Conservation (phyloP, 108 stramenopile species). For the Aurantiochytrium sp. region DNA sequence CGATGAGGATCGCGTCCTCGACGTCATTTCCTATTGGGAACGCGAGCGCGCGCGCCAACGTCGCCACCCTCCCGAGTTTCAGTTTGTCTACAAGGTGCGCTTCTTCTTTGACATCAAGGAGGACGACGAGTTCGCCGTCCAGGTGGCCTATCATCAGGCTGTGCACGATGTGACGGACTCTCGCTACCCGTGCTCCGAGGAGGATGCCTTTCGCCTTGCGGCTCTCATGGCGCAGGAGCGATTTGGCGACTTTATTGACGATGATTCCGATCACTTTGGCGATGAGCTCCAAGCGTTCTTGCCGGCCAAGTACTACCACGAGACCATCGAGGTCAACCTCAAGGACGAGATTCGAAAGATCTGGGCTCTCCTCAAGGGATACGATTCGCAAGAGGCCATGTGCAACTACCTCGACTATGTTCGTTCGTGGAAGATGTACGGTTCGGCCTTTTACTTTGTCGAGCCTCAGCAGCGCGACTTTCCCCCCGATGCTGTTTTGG, state of each 20-base stretch:
- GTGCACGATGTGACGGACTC: slow-evolving; percentile 30
- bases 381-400: not conserved
- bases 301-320: slow-evolving; percentile 12
- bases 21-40: slow-evolving; percentile 36
- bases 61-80: not conserved
- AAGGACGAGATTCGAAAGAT: slow-evolving; percentile 23
- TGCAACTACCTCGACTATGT: slow-evolving; percentile 27
- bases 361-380: slow-evolving; percentile 27
- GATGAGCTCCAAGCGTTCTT: not conserved
- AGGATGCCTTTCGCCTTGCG: slow-evolving; percentile 25
- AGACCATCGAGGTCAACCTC: slow-evolving; percentile 10
- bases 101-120: slow-evolving; percentile 28
- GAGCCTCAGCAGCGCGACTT: slow-evolving; percentile 27
- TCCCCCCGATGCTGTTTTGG: slow-evolving; percentile 31
- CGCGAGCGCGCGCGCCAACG: slow-evolving; percentile 5
- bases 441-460: slow-evolving; percentile 33
- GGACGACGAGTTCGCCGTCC: slow-evolving; percentile 12
- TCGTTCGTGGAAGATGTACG: slow-evolving; percentile 35
- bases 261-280: not conserved
- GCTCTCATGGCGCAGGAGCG: slow-evolving; percentile 26
- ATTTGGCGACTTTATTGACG: not conserved
- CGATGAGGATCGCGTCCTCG: slow-evolving; percentile 32
- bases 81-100: slow-evolving; percentile 34
- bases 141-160: slow-evolving; percentile 33
- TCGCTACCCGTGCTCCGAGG: slow-evolving; percentile 34